phyloP scores from a whole-genome alignment of 179 eudicot genomes.

The Heliamphora pulchella region DNA sequence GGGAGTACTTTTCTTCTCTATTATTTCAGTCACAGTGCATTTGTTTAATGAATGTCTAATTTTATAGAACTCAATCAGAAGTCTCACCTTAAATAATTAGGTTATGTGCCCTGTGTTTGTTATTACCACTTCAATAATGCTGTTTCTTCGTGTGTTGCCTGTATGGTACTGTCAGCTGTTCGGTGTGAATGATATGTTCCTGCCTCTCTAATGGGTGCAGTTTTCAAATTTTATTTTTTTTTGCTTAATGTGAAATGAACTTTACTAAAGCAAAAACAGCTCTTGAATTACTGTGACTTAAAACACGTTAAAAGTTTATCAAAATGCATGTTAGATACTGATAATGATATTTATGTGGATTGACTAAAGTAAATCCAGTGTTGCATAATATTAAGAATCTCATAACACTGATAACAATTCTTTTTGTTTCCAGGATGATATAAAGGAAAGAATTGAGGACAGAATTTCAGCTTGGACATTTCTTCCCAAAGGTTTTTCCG shows the following conservation, averaged over 20 bases:
- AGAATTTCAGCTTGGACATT: constrained; percentile 86
- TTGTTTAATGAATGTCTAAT: not conserved
- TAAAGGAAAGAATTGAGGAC: constrained; percentile 50
- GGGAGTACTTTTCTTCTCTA: not conserved
- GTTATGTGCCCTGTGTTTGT: not conserved
- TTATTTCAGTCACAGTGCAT: not conserved
- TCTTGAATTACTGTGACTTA: not conserved
- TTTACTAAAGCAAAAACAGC: not conserved
- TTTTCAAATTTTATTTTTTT: not conserved
- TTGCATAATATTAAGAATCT: not conserved
- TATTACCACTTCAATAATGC: not conserved
- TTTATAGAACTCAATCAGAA: not conserved
- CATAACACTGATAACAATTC: not conserved
- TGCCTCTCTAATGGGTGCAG: not conserved
- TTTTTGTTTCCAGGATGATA: constrained; percentile 44
- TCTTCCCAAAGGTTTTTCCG: constrained; percentile 65
- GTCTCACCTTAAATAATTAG: not conserved
- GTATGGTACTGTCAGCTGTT: not conserved
- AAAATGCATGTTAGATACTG: not conserved
- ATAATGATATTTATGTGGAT: not conserved
- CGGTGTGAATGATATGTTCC: not conserved
- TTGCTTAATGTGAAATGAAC: not conserved
- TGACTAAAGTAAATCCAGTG: not conserved
- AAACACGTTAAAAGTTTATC: not conserved
- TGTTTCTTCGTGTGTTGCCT: constrained; percentile 1